A percentile compares a stretch with the other conserved stretches of the same genome.
Evolutionary conservation across 306 rosid genomes (phyloP).

Genomic region (Dryas octopetala): DNA sequence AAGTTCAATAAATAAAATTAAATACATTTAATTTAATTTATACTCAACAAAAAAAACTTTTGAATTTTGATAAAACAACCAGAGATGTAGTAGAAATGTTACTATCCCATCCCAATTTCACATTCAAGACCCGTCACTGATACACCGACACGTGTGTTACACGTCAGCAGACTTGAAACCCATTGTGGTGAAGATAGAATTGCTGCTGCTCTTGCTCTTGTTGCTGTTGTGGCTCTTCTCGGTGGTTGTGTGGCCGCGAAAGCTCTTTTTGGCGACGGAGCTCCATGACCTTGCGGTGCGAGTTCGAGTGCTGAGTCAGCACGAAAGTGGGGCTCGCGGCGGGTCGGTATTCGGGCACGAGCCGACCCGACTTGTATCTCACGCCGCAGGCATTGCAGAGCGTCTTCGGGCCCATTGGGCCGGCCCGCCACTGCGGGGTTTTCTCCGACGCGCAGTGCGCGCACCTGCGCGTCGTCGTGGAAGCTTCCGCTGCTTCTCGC

Average conservation of each 20-base stretch:
- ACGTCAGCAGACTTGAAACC: constrained; percentile 40
- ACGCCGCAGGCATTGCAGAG: constrained; percentile 74
- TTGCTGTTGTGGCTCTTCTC: constrained; percentile 8
- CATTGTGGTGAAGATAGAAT: constrained; percentile 22
- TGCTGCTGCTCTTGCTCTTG: constrained; percentile 12
- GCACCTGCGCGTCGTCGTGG: constrained; percentile 31
- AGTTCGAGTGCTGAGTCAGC: constrained; percentile 65
- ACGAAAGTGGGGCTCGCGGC: constrained; percentile 65
- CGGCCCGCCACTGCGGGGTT: constrained; percentile 74
- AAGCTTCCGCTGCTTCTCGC: constrained; percentile 3
- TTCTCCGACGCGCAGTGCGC: constrained; percentile 58
- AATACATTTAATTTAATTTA: neutral
- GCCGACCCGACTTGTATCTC: constrained; percentile 60
- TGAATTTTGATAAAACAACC: neutral
- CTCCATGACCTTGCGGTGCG: constrained; percentile 68
- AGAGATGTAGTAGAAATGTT: neutral
- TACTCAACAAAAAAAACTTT: neutral
- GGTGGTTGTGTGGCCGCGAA: neutral
- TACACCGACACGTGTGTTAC: constrained; percentile 8
- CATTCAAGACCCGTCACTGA: neutral
- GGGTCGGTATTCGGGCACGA: constrained; percentile 64
- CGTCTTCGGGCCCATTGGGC: constrained; percentile 69
- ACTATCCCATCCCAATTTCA: neutral
- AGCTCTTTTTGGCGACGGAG: constrained; percentile 51
- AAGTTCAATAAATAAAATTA: neutral